A percentile compares a stretch with the other conserved stretches of the same genome.
Conservation (phyloP, 2,329 filamentous ascomycete species). For the Trichophaea hybrida region DNA sequence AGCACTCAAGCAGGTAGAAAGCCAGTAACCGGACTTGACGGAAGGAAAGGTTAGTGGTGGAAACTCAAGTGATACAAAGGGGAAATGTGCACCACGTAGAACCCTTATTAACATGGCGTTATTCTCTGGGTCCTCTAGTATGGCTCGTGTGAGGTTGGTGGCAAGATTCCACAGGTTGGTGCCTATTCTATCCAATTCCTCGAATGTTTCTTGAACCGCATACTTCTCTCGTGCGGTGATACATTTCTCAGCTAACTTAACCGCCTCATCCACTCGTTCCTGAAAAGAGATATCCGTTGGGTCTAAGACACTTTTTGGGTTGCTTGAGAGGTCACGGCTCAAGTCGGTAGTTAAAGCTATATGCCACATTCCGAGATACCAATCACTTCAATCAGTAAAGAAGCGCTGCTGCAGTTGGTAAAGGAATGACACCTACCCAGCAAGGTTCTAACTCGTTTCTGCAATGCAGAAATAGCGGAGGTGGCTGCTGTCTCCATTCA, state of each 20-base stretch:
- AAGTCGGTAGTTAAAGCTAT: constrained; percentile 13
- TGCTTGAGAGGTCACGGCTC: constrained; percentile 7
- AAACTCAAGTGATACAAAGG: no score
- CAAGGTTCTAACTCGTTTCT: constrained; percentile 29
- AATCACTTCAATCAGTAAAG: constrained; percentile 15
- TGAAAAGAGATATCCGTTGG: neutral
- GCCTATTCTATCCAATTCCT: constrained; percentile 18
- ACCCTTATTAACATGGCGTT: no score
- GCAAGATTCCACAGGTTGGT: constrained; percentile 28
- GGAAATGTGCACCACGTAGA: no score
- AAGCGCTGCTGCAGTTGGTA: constrained; percentile 12
- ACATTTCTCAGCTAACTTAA: constrained; percentile 19
- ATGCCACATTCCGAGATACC: constrained; percentile 7
- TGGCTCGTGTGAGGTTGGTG: constrained; percentile 9
- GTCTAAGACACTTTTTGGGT: neutral
- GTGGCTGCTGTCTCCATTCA: neutral
- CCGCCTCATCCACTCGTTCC: constrained; percentile 12
- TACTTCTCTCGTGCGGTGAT: constrained; percentile 15
- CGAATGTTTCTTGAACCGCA: constrained; percentile 9
- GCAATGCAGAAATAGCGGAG: constrained; percentile 8
- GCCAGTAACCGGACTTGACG: constrained; percentile 42
- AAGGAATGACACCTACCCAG: constrained; percentile 27
- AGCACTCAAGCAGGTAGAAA: constrained; percentile 52
- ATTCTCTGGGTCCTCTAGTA: no score
- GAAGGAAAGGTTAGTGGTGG: neutral